A percentile compares a stretch with the other conserved stretches of the same genome.
phyloP scores from a whole-genome alignment of 2,329 filamentous ascomycete species.

The Lecanosticta acicola region DNA sequence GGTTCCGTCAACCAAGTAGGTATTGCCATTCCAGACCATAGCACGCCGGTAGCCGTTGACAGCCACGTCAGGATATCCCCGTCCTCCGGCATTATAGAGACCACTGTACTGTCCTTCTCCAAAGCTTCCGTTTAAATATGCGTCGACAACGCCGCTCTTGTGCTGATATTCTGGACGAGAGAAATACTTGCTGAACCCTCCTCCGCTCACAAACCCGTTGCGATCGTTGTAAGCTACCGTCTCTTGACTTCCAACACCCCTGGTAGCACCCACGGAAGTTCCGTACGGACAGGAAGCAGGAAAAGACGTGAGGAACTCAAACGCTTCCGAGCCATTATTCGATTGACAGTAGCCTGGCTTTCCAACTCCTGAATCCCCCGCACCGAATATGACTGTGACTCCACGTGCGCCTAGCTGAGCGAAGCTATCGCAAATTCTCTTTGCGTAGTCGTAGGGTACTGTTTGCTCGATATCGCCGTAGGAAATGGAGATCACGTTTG shows the following conservation, averaged over 20 bases:
- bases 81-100: slow-evolving; percentile 40
- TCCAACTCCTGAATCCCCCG: slow-evolving; percentile 59
- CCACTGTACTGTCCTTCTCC: slow-evolving; percentile 37
- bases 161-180: slow-evolving; percentile 40
- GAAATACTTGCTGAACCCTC: slow-evolving; percentile 42
- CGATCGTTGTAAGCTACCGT: slow-evolving; percentile 17
- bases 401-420: slow-evolving; percentile 60
- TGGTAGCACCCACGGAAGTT: slow-evolving; percentile 37
- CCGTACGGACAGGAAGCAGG: slow-evolving; percentile 45
- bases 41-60: slow-evolving; percentile 49
- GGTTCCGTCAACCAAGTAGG: slow-evolving; percentile 45
- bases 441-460: slow-evolving; percentile 54
- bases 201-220: slow-evolving; percentile 40
- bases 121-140: slow-evolving; percentile 33
- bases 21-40: slow-evolving; percentile 38
- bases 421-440: slow-evolving; percentile 57
- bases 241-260: slow-evolving; percentile 32
- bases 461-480: slow-evolving; percentile 63
- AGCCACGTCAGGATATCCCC: slow-evolving; percentile 44
- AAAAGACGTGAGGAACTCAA: slow-evolving; percentile 42
- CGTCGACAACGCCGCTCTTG: slow-evolving; percentile 28
- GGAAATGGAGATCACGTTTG: slow-evolving; percentile 58
- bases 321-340: slow-evolving; percentile 42
- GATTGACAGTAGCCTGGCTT: slow-evolving; percentile 36
- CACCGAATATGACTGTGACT: slow-evolving; percentile 56